Percentiles rank a stretch among this genome's conserved stretches.
These are phyloP conservation scores for Botrytis sinoallii DNA, from an alignment of 2,329 filamentous ascomycete genomes.

Conservation along the genomic window DNA sequence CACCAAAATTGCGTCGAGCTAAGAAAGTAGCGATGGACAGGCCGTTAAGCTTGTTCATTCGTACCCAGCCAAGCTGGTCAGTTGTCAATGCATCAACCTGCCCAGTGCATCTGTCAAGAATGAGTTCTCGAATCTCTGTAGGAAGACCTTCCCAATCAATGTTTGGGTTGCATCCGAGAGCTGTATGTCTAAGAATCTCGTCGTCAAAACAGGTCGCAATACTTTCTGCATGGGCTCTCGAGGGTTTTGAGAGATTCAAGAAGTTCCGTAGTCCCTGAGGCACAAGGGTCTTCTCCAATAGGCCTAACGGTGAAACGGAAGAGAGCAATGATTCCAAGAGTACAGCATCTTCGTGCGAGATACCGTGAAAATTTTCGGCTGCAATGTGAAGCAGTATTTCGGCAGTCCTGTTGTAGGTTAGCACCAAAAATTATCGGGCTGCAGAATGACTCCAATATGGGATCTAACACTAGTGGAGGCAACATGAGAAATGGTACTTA, in stretches of 20 bases:
- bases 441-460: background rate
- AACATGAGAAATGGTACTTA: conserved; percentile 15
- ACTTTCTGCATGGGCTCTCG: background rate
- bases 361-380: conserved; percentile 7
- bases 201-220: conserved; percentile 18
- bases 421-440: background rate
- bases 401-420: conserved; percentile 8
- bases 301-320: conserved; percentile 13
- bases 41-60: conserved; percentile 26
- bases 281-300: conserved; percentile 16
- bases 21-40: conserved; percentile 27
- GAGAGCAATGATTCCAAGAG: conserved; percentile 14
- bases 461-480: background rate
- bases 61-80: conserved; percentile 28
- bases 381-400: conserved; percentile 14
- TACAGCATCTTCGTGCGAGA: conserved; percentile 13
- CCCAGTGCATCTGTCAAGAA: conserved; percentile 47
- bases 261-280: conserved; percentile 13
- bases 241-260: conserved; percentile 12
- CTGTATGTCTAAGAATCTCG: conserved; percentile 46
- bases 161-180: conserved; percentile 49
- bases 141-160: conserved; percentile 51
- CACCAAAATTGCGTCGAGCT: conserved; percentile 30
- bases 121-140: conserved; percentile 43
- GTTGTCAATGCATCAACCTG: conserved; percentile 32